phyloP scores from a whole-genome alignment of 2,329 filamentous ascomycete genomes.

The Talaromyces funiculosus region DNA sequence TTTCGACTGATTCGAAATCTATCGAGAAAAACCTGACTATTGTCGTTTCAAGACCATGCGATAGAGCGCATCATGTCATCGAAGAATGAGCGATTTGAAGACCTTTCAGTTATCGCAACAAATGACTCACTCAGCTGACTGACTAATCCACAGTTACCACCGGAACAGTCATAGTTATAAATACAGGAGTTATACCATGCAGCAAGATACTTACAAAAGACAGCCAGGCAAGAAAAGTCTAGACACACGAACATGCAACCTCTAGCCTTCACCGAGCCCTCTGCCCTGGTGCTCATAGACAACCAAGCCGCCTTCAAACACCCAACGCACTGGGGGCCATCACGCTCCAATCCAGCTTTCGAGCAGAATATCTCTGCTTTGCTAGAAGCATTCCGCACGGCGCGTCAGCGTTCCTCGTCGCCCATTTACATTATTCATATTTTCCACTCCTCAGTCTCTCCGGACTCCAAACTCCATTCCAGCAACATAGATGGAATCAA shows the following conservation, averaged over 20 bases:
- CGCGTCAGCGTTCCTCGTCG: conserved; percentile 15
- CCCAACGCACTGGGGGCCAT: conserved; percentile 35
- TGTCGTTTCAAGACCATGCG: neutral
- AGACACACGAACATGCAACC: neutral
- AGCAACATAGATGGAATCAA: conserved; percentile 22
- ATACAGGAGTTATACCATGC: neutral
- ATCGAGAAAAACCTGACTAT: neutral
- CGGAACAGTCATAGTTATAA: neutral
- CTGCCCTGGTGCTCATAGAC: conserved; percentile 46
- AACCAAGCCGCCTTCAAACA: conserved; percentile 42
- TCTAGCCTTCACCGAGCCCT: conserved; percentile 21
- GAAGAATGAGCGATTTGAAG: neutral
- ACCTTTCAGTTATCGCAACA: neutral
- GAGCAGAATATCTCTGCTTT: conserved; percentile 40
- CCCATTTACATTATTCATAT: conserved; percentile 41
- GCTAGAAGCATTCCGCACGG: conserved; percentile 31
- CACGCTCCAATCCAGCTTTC: conserved; percentile 42
- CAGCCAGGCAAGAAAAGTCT: neutral
- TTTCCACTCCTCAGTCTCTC: conserved; percentile 38
- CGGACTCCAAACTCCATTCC: conserved; percentile 34
- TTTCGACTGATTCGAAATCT: neutral
- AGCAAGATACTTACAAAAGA: neutral
- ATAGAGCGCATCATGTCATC: neutral
- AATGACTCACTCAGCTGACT: neutral
- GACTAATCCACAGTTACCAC: neutral